These are phyloP conservation scores for Haberlea rhodopensis DNA, from an alignment of 257 asterid genomes.

Conservation along the genomic window DNA sequence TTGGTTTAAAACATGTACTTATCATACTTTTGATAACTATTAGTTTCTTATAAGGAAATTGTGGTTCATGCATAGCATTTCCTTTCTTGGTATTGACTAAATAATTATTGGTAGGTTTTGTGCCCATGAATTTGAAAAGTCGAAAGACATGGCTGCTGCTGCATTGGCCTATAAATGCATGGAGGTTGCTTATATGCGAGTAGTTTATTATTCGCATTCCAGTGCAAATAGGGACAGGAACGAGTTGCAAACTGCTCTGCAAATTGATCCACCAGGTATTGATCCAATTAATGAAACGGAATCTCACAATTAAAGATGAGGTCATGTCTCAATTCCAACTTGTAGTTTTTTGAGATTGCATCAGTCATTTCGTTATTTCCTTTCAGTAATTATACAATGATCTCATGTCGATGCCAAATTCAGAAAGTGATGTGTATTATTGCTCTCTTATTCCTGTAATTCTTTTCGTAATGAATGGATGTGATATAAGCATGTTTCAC, in stretches of 20 bases:
- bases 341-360: no score
- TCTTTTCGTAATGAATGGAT: constrained; percentile 11
- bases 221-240: constrained; percentile 68
- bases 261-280: constrained; percentile 79
- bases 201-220: constrained; percentile 62
- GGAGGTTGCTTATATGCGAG: constrained; percentile 91
- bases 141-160: constrained; percentile 88
- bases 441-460: not conserved
- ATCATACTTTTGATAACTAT: constrained; percentile 11
- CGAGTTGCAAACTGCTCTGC: constrained; percentile 73
- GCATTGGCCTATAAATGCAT: constrained; percentile 91
- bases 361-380: constrained; percentile 3
- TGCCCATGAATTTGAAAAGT: constrained; percentile 87
- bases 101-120: constrained; percentile 60
- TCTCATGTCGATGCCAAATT: constrained; percentile 3
- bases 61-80: constrained; percentile 26
- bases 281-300: no score
- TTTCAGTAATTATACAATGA: not conserved
- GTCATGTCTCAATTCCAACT: no score
- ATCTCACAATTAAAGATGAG: no score
- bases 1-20: constrained; percentile 4
- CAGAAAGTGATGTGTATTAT: constrained; percentile 3
- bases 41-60: constrained; percentile 21
- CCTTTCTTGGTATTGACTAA: constrained; percentile 25
- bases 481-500: constrained; percentile 1